phyloP scores from a whole-genome alignment of 305 asterid species.

The Fraxinus dipetala region DNA sequence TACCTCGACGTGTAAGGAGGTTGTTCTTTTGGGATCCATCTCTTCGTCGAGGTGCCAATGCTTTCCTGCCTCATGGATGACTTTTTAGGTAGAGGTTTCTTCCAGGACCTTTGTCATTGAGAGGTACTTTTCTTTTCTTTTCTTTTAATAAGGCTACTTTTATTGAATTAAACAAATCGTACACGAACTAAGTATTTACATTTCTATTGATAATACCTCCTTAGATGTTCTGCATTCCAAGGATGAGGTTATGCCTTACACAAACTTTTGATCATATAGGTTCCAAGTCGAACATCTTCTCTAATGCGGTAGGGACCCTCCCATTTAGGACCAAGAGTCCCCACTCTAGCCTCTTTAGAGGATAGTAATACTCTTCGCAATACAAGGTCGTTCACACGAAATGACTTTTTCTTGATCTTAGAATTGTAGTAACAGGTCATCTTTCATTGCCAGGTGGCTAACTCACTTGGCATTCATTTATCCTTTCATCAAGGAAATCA shows the following conservation, averaged over 20 bases:
- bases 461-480: background rate
- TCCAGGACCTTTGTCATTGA: background rate
- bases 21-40: background rate
- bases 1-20: background rate
- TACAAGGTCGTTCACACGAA: background rate
- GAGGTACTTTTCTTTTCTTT: background rate
- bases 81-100: background rate
- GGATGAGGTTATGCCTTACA: background rate
- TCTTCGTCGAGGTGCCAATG: no score
- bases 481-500: background rate
- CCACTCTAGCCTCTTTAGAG: background rate
- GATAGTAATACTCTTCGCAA: background rate
- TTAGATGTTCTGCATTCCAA: background rate
- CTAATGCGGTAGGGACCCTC: background rate
- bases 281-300: background rate
- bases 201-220: background rate
- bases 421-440: background rate
- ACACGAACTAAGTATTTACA: no score
- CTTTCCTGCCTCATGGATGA: no score
- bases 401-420: background rate
- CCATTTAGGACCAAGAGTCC: background rate
- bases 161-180: background rate
- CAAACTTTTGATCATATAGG: background rate
- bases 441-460: background rate
- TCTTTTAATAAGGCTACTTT: background rate